Percentiles rank a stretch among this genome's conserved stretches.
These are phyloP conservation scores for Aspergillus japonicus DNA, from an alignment of 2,329 filamentous ascomycete species.

Conservation along the genomic window DNA sequence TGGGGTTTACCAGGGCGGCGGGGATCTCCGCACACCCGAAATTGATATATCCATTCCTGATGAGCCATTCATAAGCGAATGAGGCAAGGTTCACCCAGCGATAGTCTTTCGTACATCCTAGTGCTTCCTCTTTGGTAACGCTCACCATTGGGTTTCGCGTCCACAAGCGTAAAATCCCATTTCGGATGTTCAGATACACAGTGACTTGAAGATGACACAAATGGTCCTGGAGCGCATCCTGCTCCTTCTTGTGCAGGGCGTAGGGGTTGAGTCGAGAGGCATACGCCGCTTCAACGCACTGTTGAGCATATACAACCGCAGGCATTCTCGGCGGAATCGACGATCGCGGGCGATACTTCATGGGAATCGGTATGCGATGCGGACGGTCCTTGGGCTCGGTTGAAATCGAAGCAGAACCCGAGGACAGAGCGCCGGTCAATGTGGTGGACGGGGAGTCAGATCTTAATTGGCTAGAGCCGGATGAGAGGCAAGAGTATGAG, in stretches of 20 bases:
- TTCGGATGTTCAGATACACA: constrained; percentile 92
- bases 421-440: constrained; percentile 16
- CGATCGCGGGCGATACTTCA: constrained; percentile 68
- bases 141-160: constrained; percentile 77
- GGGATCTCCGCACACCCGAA: constrained; percentile 85
- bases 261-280: constrained; percentile 88
- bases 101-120: constrained; percentile 82
- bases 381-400: constrained; percentile 18
- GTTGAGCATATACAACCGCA: constrained; percentile 76
- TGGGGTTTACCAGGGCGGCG: constrained; percentile 39
- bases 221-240: constrained; percentile 73
- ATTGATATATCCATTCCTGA: constrained; percentile 91
- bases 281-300: constrained; percentile 87
- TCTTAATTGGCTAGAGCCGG: constrained; percentile 24
- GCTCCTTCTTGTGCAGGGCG: constrained; percentile 80
- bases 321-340: constrained; percentile 78
- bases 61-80: constrained; percentile 88
- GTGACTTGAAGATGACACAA: constrained; percentile 88
- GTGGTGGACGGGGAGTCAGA: constrained; percentile 26
- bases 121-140: constrained; percentile 79
- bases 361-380: constrained; percentile 31
- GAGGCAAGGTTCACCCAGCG: constrained; percentile 88
- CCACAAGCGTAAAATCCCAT: constrained; percentile 90
- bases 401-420: constrained; percentile 15
- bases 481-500: constrained; percentile 26